Conservation (phyloP, 164 flowering plant genomes). For the Vitis labrusca region DNA sequence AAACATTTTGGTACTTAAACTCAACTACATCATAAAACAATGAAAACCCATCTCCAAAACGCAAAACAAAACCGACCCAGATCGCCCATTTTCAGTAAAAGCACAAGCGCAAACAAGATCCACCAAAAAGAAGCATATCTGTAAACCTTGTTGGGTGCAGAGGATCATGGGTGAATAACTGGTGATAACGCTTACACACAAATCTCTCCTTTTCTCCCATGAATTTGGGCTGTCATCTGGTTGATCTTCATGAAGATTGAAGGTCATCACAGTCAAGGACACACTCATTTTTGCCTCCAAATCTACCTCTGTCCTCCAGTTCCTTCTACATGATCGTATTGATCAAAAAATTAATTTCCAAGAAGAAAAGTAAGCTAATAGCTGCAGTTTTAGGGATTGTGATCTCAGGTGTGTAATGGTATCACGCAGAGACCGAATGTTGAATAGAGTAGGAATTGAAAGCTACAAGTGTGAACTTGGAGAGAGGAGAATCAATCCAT, state of each 20-base stretch:
- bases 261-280: slow-evolving; percentile 81
- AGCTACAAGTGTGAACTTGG: too few relatives aligned
- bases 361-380: background rate
- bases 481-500: too few relatives aligned
- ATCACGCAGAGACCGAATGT: background rate
- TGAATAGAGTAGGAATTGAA: too few relatives aligned
- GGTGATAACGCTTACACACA: slow-evolving; percentile 86
- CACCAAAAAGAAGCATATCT: background rate
- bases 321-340: slow-evolving; percentile 10
- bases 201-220: slow-evolving; percentile 90
- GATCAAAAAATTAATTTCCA: background rate
- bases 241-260: slow-evolving; percentile 88
- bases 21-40: slow-evolving; percentile 5
- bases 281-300: slow-evolving; percentile 61
- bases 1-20: background rate
- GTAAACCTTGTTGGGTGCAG: slow-evolving; percentile 90
- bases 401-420: background rate
- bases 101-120: slow-evolving; percentile 17
- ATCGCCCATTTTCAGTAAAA: slow-evolving; percentile 13
- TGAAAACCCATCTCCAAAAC: slow-evolving; percentile 13
- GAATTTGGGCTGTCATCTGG: slow-evolving; percentile 67
- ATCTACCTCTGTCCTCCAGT: background rate
- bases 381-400: slow-evolving; percentile 2
- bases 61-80: slow-evolving; percentile 9
- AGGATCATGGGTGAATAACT: slow-evolving; percentile 86